These are phyloP conservation scores for Sarcomyxa edulis DNA, from an alignment of 768 basidiomycete species.

Conservation along the genomic window DNA sequence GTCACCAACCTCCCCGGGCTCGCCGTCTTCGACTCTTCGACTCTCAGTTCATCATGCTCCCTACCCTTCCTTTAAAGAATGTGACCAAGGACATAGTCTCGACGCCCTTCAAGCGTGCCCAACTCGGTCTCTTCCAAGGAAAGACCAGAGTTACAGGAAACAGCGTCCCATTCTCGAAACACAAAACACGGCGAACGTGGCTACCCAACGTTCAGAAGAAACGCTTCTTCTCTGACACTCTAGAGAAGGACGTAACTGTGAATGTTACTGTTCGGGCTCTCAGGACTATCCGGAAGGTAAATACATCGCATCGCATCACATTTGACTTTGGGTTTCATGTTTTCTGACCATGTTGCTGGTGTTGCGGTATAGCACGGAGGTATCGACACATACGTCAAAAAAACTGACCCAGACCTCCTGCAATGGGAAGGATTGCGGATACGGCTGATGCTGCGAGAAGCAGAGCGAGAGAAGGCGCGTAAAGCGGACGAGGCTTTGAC, in stretches of 20 bases:
- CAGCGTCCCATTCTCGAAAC: slow-evolving; percentile 84
- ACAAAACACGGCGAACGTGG: slow-evolving; percentile 86
- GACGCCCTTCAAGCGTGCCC: slow-evolving; percentile 75
- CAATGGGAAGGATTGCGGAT: slow-evolving; percentile 44
- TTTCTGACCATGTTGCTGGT: neutral
- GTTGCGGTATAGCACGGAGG: slow-evolving; percentile 50
- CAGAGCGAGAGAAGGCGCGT: slow-evolving; percentile 9
- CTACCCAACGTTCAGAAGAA: slow-evolving; percentile 83
- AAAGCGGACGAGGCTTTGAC: neutral
- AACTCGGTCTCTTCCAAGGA: slow-evolving; percentile 80
- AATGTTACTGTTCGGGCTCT: slow-evolving; percentile 75
- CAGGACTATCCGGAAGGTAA: slow-evolving; percentile 79
- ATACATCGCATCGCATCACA: no score
- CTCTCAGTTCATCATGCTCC: no score
- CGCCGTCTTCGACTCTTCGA: no score
- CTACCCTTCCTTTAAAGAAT: slow-evolving; percentile 24
- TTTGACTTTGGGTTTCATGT: neutral
- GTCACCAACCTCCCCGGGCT: no score
- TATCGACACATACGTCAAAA: slow-evolving; percentile 62
- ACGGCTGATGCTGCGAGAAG: slow-evolving; percentile 29
- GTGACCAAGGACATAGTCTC: slow-evolving; percentile 39
- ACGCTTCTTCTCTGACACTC: slow-evolving; percentile 59
- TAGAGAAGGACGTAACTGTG: slow-evolving; percentile 52
- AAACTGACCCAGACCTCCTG: slow-evolving; percentile 33
- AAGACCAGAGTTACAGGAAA: slow-evolving; percentile 78